Evolutionary conservation across 495 filamentous ascomycete species (phyloP), one percentile per base, ranked within the genome.

Genomic region (Trypethelium eluteriae): DNA sequence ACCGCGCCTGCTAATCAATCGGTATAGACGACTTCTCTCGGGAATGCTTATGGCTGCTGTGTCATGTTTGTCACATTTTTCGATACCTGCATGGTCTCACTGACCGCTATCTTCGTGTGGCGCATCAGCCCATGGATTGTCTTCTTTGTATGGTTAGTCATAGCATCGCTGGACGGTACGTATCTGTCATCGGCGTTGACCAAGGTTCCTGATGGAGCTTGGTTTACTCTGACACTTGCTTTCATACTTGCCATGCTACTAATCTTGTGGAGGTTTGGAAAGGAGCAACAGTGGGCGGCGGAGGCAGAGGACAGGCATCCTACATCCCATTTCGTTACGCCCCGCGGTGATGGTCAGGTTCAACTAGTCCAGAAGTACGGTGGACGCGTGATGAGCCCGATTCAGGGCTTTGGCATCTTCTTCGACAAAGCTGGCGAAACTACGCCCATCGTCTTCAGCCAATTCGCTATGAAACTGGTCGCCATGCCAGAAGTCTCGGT

Each of bases 11-110:
- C 53, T 59, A 11, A 59, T 32, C 14, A 62, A 39, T 68, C 2
- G 53, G 12, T 39, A 16, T 59, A 76, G 74, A 84, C 82, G 0
- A 81, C 81, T 11, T 44, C 9, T 64, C 82, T 70, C 34, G 69
- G 69, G 3, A 70, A 70, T 62, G 69, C 69, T 75, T 80, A 83
- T 67, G 83, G 81, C 39, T 85, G 87, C 3, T 91, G 88, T 66
- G 88, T 91, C 69, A 88, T 89, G 64, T 81, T 88, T 53, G 88
- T 90, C 14, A 89, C 88, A 3, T 89, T 90, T 71, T 87, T 91
- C 72, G 86, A 86, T 44, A 91, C 88, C 0, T 84, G 79, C 71
- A 83, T 91, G 80, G 83, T 88, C 3, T 81, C 86, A 0, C 76
- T 91, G 2, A 84, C 84, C 3, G 84, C 86, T 6, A 76, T 90